Conservation (phyloP, 805 yeast genomes). For the Cyberlindnera meyerae region DNA sequence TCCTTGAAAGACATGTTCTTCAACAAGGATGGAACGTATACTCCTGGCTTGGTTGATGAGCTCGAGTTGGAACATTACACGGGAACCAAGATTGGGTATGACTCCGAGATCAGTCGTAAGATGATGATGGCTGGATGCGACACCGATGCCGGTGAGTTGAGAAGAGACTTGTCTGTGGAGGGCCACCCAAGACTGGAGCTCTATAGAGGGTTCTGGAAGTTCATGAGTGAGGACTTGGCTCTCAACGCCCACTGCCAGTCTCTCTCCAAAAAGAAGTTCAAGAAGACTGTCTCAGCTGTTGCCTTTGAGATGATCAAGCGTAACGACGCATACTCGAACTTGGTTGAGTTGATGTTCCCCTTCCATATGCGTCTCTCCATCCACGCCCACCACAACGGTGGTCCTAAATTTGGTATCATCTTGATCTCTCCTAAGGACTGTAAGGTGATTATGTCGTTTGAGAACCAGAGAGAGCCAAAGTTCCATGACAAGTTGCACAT, state of each 20-base stretch:
- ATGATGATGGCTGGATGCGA: constrained; percentile 42
- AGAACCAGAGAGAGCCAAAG: constrained; percentile 35
- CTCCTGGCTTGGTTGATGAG: constrained; percentile 27
- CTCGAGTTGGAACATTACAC: constrained; percentile 33
- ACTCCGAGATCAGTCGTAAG: constrained; percentile 36
- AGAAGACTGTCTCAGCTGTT: constrained; percentile 45
- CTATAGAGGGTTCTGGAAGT: constrained; percentile 53
- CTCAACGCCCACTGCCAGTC: constrained; percentile 34
- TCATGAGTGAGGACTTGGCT: constrained; percentile 55
- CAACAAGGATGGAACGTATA: constrained; percentile 28
- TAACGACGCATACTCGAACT: constrained; percentile 60
- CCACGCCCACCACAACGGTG: constrained; percentile 55
- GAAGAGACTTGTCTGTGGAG: constrained; percentile 53
- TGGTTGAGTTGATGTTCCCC: constrained; percentile 56
- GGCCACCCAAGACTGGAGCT: constrained; percentile 50
- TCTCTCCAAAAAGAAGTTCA: constrained; percentile 39
- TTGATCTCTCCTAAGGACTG: constrained; percentile 42
- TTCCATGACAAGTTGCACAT: constrained; percentile 53
- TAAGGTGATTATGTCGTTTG: constrained; percentile 40
- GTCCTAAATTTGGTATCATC: constrained; percentile 56
- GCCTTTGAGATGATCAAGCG: constrained; percentile 63
- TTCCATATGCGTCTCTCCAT: constrained; percentile 55
- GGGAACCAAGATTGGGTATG: constrained; percentile 33
- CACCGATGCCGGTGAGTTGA: constrained; percentile 56
- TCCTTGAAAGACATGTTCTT: constrained; percentile 39